Conservation (phyloP, 352 stramenopile genomes). For the Globisporangium sylvaticum region DNA sequence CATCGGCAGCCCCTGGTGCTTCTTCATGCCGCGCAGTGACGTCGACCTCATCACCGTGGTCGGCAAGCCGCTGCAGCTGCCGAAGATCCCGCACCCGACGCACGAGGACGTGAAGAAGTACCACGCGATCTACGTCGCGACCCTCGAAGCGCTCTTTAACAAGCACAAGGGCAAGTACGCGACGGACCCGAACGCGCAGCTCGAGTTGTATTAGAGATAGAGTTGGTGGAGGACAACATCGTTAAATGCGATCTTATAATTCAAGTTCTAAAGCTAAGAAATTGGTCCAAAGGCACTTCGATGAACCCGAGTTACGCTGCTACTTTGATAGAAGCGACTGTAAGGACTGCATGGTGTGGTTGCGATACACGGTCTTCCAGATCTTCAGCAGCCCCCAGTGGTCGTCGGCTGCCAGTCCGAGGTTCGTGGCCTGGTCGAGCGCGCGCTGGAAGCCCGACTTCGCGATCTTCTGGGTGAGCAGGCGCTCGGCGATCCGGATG, state of each 20-base stretch:
- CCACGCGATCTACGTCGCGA: constrained; percentile 85
- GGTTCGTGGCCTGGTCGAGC: constrained; percentile 38
- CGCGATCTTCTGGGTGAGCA: constrained; percentile 29
- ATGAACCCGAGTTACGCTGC: too few species aligned
- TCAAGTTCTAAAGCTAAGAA: neutral
- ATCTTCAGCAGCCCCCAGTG: constrained; percentile 50
- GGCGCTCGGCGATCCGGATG: constrained; percentile 27
- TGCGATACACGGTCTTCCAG: constrained; percentile 57
- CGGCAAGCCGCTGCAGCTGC: constrained; percentile 81
- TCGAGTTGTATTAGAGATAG: constrained; percentile 48
- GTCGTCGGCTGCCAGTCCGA: constrained; percentile 26
- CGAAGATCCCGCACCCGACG: constrained; percentile 79
- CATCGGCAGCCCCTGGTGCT: constrained; percentile 67
- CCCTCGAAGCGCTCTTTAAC: constrained; percentile 86
- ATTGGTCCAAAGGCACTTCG: neutral
- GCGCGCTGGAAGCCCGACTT: constrained; percentile 34
- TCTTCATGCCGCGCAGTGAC: constrained; percentile 75
- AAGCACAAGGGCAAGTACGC: constrained; percentile 83
- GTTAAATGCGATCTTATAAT: too few species aligned
- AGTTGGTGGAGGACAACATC: too few species aligned
- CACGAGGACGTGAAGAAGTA: constrained; percentile 86
- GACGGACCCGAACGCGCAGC: constrained; percentile 38
- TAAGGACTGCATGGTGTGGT: constrained; percentile 35
- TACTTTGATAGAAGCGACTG: constrained; percentile 9
- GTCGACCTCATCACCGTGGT: constrained; percentile 88